These are phyloP conservation scores for Amanita polypyramis DNA, from an alignment of 768 basidiomycete genomes.

Conservation along the genomic window DNA sequence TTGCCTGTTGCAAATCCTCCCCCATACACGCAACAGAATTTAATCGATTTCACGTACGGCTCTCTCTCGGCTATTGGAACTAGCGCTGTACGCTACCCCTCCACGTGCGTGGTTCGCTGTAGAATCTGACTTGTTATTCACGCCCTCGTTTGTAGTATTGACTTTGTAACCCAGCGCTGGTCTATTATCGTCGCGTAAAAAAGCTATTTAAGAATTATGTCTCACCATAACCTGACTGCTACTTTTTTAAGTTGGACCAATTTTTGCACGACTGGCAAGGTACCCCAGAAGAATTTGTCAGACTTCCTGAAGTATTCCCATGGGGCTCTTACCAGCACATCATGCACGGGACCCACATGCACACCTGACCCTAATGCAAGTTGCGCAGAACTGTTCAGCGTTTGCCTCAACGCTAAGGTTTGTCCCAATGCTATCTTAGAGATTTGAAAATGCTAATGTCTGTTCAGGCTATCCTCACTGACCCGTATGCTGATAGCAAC, in stretches of 20 bases:
- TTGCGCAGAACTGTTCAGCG: constrained; percentile 8
- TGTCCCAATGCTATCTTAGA: background rate
- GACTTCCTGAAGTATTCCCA: constrained; percentile 10
- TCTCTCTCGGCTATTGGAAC: constrained; percentile 1
- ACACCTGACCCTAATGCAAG: constrained; percentile 8
- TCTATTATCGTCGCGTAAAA: constrained; percentile 8
- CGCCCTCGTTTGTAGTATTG: background rate
- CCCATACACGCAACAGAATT: constrained; percentile 7
- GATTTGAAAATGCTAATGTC: background rate
- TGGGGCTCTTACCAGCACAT: constrained; percentile 5
- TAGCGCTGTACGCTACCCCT: constrained; percentile 5
- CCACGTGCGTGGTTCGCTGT: background rate
- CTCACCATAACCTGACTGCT: background rate
- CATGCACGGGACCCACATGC: constrained; percentile 5
- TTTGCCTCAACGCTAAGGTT: constrained; percentile 5
- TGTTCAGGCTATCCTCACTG: constrained; percentile 7
- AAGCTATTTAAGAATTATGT: background rate
- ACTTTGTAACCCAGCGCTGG: constrained; percentile 4
- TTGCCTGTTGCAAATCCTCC: constrained; percentile 7
- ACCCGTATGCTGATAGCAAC: constrained; percentile 8
- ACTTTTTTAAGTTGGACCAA: constrained; percentile 9
- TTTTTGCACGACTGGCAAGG: constrained; percentile 7
- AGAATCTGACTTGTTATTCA: background rate
- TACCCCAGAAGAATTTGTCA: constrained; percentile 9
- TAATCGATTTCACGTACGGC: constrained; percentile 8